Evolutionary conservation across 495 filamentous ascomycete species (phyloP), one percentile per base, ranked within the genome.

Genomic region (Xylaria palmicola): DNA sequence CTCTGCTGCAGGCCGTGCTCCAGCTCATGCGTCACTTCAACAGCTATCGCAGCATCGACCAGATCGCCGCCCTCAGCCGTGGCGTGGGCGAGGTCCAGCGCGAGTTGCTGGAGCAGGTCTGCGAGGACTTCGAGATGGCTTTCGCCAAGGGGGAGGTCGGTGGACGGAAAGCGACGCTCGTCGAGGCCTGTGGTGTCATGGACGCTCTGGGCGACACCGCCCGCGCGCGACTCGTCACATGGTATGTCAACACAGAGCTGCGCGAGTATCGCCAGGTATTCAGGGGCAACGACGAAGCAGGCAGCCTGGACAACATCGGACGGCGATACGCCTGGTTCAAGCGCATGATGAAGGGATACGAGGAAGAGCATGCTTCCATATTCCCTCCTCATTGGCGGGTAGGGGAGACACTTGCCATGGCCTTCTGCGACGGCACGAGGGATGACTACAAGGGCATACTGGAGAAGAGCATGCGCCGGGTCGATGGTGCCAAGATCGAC

Each of bases 1-100:
- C 94, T 68, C 80, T 99, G 53, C 84, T 99, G 55, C 91, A 96
- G 73, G 94, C 95, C 4, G 94, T 99, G 39, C 86, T 98, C 61
- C 94, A 99, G 83, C 86, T 99, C 30, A 97, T 97, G 92, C 89
- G 90, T 58, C 92, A 99, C 77, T 99, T 99, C 84, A 96, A 97
- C 74, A 94, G 91, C 69, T 98, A 98, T 72, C 84, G 95, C 58
- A 95, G 91, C 58, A 97, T 99, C 41, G 93, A 97, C 71, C 94
- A 99, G 79, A 98, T 99, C 65, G 94, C 94, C 17, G 90, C 91
- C 3, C 84, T 98, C 34, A 93, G 90, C 68, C 85, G 91, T 43
- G 96, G 96, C 68, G 94, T 98, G 36, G 90, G 92, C 22, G 94
- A 98, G 63, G 82, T 98, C 55, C 96, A 98, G 75, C 81, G 93